phyloP scores from a whole-genome alignment of 768 basidiomycete species.

The Pholiota conissans region DNA sequence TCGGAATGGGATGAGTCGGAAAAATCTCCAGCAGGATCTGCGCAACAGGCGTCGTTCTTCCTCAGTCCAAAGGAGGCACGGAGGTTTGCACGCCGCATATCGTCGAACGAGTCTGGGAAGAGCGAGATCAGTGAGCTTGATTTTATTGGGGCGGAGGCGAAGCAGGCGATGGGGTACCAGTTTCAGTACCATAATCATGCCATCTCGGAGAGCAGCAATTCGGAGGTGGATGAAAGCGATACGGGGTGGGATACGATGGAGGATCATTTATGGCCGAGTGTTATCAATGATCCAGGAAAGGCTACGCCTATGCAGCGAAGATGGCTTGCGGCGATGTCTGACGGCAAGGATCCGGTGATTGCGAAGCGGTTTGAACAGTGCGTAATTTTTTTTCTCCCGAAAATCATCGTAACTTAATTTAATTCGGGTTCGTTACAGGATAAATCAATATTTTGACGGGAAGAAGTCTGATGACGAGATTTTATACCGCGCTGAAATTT shows the following conservation, averaged over 20 bases:
- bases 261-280: slow-evolving; percentile 51
- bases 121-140: slow-evolving; percentile 40
- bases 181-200: slow-evolving; percentile 18
- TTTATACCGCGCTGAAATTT: slow-evolving; percentile 83
- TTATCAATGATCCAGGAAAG: slow-evolving; percentile 81
- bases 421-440: slow-evolving; percentile 41
- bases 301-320: slow-evolving; percentile 77
- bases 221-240: slow-evolving; percentile 32
- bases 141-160: slow-evolving; percentile 34
- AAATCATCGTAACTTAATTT: not conserved
- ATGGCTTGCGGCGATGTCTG: slow-evolving; percentile 92
- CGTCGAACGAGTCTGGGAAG: slow-evolving; percentile 46
- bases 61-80: slow-evolving; percentile 53
- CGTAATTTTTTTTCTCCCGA: slow-evolving; percentile 27
- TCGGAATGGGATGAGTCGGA: slow-evolving; percentile 3
- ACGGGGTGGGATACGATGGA: slow-evolving; percentile 48
- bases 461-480: slow-evolving; percentile 92
- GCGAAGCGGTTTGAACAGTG: slow-evolving; percentile 79
- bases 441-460: slow-evolving; percentile 93
- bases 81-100: slow-evolving; percentile 31
- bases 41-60: slow-evolving; percentile 32
- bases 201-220: slow-evolving; percentile 11
- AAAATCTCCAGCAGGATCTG: slow-evolving; percentile 2
- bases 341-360: slow-evolving; percentile 70
- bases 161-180: slow-evolving; percentile 24